Percentiles rank a stretch among this genome's conserved stretches.
Conservation (phyloP, 202 grass and related monocot genomes). For the Panicum hallii region DNA sequence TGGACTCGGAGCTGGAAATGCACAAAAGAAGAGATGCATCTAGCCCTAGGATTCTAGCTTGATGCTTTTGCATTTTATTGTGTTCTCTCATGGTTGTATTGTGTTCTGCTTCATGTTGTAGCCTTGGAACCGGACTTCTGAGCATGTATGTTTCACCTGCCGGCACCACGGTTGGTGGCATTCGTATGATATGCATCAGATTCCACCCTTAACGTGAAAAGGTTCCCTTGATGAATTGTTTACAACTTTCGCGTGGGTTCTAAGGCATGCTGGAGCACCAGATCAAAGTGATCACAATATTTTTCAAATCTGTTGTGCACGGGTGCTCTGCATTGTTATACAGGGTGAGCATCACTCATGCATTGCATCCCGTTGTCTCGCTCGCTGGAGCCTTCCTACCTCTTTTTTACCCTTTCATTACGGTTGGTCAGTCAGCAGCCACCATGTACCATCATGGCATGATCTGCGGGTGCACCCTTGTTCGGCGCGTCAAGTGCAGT, state of each 20-base stretch:
- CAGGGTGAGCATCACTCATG: conserved; percentile 26
- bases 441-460: conserved; percentile 39
- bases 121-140: conserved; percentile 19
- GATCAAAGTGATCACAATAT: not conserved
- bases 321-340: conserved; percentile 29
- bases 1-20: conserved; percentile 22
- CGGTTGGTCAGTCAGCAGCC: not conserved
- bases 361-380: conserved; percentile 4
- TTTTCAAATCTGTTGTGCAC: conserved; percentile 7
- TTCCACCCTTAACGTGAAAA: conserved; percentile 20
- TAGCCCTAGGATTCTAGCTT: conserved; percentile 37
- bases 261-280: not conserved
- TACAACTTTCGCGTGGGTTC: not conserved
- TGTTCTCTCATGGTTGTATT: conserved; percentile 46
- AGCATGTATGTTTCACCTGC: conserved; percentile 34
- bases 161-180: conserved; percentile 23
- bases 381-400: conserved; percentile 32
- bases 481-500: not conserved
- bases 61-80: conserved; percentile 41
- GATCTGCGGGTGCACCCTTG: conserved; percentile 29
- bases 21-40: conserved; percentile 14
- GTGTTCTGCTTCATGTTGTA: conserved; percentile 48
- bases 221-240: not conserved
- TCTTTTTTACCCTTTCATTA: not conserved
- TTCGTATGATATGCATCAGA: conserved; percentile 12